Conservation (phyloP, 352 stramenopile species). For the Blastocystis hominis region DNA sequence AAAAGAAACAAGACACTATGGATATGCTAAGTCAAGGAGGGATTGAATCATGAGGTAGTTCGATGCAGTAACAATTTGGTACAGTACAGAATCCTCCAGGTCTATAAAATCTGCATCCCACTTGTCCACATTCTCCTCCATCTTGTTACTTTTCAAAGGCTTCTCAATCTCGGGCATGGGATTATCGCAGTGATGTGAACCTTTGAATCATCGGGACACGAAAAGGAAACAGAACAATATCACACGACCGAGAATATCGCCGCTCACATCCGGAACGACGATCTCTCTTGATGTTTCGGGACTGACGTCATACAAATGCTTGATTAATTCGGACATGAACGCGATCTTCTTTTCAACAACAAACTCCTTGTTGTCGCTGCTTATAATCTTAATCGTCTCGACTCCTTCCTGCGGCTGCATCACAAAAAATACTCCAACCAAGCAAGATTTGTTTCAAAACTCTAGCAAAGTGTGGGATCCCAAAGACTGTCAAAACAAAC, state of each 20-base stretch:
- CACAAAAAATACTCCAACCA: background rate
- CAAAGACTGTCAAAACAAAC: background rate
- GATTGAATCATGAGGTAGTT: slow-evolving; percentile 98
- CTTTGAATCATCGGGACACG: background rate
- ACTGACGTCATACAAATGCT: slow-evolving; percentile 27
- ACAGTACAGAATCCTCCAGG: slow-evolving; percentile 94
- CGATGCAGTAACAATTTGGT: slow-evolving; percentile 96
- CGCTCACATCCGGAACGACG: slow-evolving; percentile 60
- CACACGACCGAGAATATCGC: slow-evolving; percentile 59
- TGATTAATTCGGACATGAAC: slow-evolving; percentile 50
- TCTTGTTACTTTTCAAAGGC: slow-evolving; percentile 90
- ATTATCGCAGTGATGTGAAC: slow-evolving; percentile 72
- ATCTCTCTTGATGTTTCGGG: slow-evolving; percentile 19
- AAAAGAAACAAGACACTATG: background rate
- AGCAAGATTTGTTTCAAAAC: background rate
- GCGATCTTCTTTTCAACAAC: slow-evolving; percentile 1
- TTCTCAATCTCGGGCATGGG: slow-evolving; percentile 99
- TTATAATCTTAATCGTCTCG: slow-evolving; percentile 33
- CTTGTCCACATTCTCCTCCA: slow-evolving; percentile 96
- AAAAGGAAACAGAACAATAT: slow-evolving; percentile 61
- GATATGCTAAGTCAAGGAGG: slow-evolving; percentile 69
- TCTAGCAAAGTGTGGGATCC: background rate
- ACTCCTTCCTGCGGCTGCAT: background rate
- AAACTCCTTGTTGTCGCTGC: slow-evolving; percentile 53
- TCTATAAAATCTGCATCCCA: slow-evolving; percentile 99